Conservation (phyloP, 1,139 yeast species). For the Kodamaea alishanica region DNA sequence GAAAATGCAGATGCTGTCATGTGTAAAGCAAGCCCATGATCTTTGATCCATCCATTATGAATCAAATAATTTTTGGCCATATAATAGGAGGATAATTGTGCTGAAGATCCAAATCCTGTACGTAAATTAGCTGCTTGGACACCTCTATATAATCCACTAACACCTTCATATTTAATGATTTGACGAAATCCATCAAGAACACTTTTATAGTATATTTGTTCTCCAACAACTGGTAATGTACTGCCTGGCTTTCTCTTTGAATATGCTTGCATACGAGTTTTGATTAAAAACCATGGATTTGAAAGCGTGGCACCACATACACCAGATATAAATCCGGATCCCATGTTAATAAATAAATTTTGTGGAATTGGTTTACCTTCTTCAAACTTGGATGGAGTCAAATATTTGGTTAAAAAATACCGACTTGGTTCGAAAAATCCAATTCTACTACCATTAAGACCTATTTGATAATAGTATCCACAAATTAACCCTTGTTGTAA, state of each 20-base stretch:
- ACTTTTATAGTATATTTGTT: slow-evolving; percentile 81
- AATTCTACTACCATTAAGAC: slow-evolving; percentile 87
- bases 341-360: slow-evolving; percentile 62
- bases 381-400: slow-evolving; percentile 47
- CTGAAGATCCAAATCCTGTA: slow-evolving; percentile 95
- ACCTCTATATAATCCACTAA: slow-evolving; percentile 80
- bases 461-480: slow-evolving; percentile 84
- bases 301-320: slow-evolving; percentile 86
- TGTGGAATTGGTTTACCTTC: slow-evolving; percentile 50
- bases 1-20: slow-evolving; percentile 72
- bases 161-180: slow-evolving; percentile 65
- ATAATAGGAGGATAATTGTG: slow-evolving; percentile 90
- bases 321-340: slow-evolving; percentile 82
- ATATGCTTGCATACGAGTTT: slow-evolving; percentile 94
- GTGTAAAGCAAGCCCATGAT: slow-evolving; percentile 69
- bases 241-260: slow-evolving; percentile 40
- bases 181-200: slow-evolving; percentile 64
- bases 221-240: slow-evolving; percentile 60
- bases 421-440: slow-evolving; percentile 92
- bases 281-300: slow-evolving; percentile 86
- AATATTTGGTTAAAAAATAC: slow-evolving; percentile 48
- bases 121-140: slow-evolving; percentile 91
- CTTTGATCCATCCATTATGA: slow-evolving; percentile 42
- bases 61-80: slow-evolving; percentile 62
- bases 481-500: slow-evolving; percentile 82